Conservation (phyloP, 345 rosid genomes). For the Citrus hindsii region DNA sequence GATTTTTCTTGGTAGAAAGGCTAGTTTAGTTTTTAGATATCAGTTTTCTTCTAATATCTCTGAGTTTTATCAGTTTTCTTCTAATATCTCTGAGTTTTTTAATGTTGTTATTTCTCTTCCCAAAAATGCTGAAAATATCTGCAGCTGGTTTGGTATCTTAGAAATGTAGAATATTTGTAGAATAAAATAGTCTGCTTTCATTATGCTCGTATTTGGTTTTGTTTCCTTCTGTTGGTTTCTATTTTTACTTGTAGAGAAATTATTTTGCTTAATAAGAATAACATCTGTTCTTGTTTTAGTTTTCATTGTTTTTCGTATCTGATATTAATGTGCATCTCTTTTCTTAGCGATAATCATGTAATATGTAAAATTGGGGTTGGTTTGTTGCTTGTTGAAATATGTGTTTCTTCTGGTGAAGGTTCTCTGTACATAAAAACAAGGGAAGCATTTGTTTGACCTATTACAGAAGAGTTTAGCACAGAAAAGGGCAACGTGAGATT, state of each 20-base stretch:
- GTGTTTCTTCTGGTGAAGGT: not conserved
- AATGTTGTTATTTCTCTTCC: not conserved
- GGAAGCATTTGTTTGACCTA: not conserved
- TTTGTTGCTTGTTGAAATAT: not conserved
- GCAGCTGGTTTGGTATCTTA: not conserved
- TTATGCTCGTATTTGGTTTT: not conserved
- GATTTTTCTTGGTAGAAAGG: not conserved
- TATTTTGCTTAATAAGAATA: not conserved
- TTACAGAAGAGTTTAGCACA: not conserved
- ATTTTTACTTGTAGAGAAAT: not conserved
- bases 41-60: not conserved
- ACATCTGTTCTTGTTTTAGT: not conserved
- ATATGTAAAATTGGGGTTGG: not conserved
- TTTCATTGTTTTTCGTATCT: not conserved
- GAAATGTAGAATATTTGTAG: not conserved
- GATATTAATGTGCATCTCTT: not conserved
- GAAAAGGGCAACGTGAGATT: not conserved
- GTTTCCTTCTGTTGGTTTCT: not conserved
- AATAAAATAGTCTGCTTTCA: not conserved
- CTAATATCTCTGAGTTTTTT: not conserved
- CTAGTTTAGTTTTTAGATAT: not conserved
- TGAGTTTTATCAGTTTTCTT: not conserved
- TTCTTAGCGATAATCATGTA: not conserved
- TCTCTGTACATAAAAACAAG: not conserved
- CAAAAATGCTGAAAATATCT: not conserved